A percentile compares a stretch with the other conserved stretches of the same genome.
phyloP scores from a whole-genome alignment of 179 eudicot species.

The Silene noctiflora region DNA sequence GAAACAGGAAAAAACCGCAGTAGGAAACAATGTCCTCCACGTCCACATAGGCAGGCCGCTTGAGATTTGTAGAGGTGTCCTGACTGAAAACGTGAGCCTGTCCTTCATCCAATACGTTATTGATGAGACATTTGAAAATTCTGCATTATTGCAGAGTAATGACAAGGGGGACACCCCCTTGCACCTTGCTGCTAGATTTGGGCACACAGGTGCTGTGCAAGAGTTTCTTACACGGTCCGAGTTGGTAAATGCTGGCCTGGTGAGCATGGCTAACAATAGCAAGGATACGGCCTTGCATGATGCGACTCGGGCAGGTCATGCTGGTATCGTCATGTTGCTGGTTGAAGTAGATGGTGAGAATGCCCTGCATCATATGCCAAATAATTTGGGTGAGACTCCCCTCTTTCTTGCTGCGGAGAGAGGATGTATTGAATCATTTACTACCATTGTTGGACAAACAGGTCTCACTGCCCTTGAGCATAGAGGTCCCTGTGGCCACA shows the following conservation, averaged over 20 bases:
- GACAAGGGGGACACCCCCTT: conserved; percentile 10
- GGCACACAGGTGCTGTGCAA: conserved; percentile 4
- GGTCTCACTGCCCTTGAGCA: not conserved
- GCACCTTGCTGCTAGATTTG: conserved; percentile 19
- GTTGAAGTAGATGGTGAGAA: not conserved
- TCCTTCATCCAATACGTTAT: conserved; percentile 3
- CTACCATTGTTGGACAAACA: not conserved
- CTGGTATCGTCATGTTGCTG: not conserved
- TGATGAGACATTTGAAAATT: no score
- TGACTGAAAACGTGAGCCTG: not conserved
- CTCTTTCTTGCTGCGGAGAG: conserved; percentile 17
- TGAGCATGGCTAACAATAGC: not conserved
- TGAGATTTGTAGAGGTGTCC: not conserved
- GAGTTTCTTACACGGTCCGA: not conserved
- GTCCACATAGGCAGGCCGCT: not conserved
- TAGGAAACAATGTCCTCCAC: conserved; percentile 15
- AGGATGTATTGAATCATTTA: not conserved
- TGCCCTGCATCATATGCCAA: not conserved
- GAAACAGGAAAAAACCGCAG: conserved; percentile 2
- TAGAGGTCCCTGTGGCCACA: not conserved
- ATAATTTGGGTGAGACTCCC: conserved; percentile 12
- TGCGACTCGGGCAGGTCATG: conserved; percentile 16
- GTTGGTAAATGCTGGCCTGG: not conserved
- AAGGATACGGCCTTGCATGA: conserved; percentile 15
- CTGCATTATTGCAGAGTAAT: not conserved